Evolutionary conservation across 2,329 filamentous ascomycete species (phyloP), one percentile per base, ranked within the genome.

Genomic region (Alternaria hordeiaustralica): DNA sequence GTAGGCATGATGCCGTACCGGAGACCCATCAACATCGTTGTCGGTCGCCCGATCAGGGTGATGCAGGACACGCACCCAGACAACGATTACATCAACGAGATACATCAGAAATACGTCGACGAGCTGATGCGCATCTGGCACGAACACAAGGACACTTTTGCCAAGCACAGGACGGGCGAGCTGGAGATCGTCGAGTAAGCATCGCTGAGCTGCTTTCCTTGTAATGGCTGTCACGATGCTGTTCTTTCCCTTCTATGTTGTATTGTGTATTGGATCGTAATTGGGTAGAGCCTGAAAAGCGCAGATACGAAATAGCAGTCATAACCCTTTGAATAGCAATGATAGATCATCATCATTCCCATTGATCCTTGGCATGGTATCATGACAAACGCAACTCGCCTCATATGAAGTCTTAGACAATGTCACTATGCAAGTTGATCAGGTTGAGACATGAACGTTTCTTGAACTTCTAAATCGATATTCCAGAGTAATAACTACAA

Each of bases 1-100:
- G 93, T 97, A 13, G 96, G 96, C 5, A 83, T 98, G 73, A 94
- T 98, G 92, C 96, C 96, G 0, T 98, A 97, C 79, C 89, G 96
- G 12, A 86, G 90, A 55, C 90, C 93, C 11, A 84, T 99, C 63
- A 96, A 98, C 76, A 88, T 97, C 51, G 94, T 99, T 12, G 92
- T 97, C 13, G 95, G 95, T 4, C 86, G 87, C 56, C 94, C 95
- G 0, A 93, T 97, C 65, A 84, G 85, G 66, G 90, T 97, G 6
- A 82, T 87, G 55, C 85, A 86, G 73, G 80, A 86, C 54, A 82
- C 87, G 33, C 88, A 89, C 64, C 92, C 95, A 1, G 87, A 90
- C 23, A 87, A 91, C 64, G 86, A 85, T 8, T 93, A 97, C 71
- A 89, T 98, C 65, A 90, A 97, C 74, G 83, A 91, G 70, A 84